Percentiles rank a stretch among this genome's conserved stretches.
phyloP scores from a whole-genome alignment of 139 green algal species.

The Coelastrella sp. region DNA sequence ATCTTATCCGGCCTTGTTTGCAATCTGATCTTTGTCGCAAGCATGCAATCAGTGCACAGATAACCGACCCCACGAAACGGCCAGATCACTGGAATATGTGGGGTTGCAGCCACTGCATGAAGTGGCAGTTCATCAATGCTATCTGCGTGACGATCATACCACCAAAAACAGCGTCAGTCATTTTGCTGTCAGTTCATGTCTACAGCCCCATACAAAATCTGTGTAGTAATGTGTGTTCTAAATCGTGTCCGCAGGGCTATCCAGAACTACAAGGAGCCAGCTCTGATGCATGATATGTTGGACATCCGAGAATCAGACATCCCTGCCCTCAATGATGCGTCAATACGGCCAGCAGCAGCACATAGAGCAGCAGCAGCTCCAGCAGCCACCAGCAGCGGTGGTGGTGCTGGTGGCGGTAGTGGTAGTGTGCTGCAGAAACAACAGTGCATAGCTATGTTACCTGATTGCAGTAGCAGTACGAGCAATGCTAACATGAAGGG shows the following conservation, averaged over 20 bases:
- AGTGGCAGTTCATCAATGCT: neutral
- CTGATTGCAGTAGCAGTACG: neutral
- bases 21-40: too few relatives aligned
- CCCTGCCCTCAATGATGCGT: constrained; percentile 23
- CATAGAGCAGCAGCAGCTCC: neutral
- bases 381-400: neutral
- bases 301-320: constrained; percentile 41
- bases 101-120: neutral
- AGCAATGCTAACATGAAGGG: neutral
- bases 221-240: neutral
- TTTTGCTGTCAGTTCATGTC: neutral
- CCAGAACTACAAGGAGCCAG: constrained; percentile 47
- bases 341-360: constrained; percentile 12
- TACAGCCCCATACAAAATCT: too few relatives aligned
- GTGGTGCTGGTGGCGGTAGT: neutral
- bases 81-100: neutral
- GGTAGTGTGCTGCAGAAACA: neutral
- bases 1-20: too few relatives aligned
- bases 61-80: too few relatives aligned
- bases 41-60: neutral
- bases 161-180: too few relatives aligned
- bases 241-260: constrained; percentile 26
- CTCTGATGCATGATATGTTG: constrained; percentile 42
- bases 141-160: too few relatives aligned
- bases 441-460: neutral